Percentiles rank a stretch among this genome's conserved stretches.
These are phyloP conservation scores for Phytophthora pisi DNA, from an alignment of 352 stramenopile species.

Conservation along the genomic window DNA sequence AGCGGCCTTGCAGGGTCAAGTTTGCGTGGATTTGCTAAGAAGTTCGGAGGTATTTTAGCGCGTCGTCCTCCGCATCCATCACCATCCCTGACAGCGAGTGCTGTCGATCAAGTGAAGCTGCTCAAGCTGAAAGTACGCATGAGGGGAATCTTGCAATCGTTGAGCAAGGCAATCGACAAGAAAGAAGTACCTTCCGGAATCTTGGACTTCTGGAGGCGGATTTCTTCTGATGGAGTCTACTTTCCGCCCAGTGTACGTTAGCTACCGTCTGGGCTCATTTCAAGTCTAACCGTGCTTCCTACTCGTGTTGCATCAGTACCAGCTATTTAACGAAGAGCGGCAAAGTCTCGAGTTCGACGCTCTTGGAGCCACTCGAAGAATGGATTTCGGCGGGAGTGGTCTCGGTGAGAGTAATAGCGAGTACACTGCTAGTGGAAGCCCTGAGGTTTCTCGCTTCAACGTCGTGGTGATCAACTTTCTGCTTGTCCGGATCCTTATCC, in stretches of 20 bases:
- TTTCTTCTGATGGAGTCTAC: conserved; percentile 68
- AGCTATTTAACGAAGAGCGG: conserved; percentile 54
- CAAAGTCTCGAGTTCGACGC: conserved; percentile 56
- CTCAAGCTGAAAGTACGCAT: conserved; percentile 69
- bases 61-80: conserved; percentile 23
- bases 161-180: conserved; percentile 58
- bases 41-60: conserved; percentile 47
- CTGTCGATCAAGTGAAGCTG: conserved; percentile 30
- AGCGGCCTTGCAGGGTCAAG: conserved; percentile 27
- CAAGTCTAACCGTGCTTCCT: background rate
- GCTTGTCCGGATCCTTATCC: conserved; percentile 62
- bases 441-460: conserved; percentile 45
- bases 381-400: conserved; percentile 25
- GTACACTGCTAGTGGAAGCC: background rate
- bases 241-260: conserved; percentile 59
- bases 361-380: conserved; percentile 56
- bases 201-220: conserved; percentile 58
- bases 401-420: background rate
- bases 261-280: background rate
- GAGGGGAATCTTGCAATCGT: conserved; percentile 56
- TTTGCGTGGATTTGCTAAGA: conserved; percentile 52
- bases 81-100: background rate
- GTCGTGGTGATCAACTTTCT: conserved; percentile 72
- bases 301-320: conserved; percentile 42
- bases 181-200: conserved; percentile 58